phyloP scores from a whole-genome alignment of 208 protist species.

The Trypanosoma avium region DNA sequence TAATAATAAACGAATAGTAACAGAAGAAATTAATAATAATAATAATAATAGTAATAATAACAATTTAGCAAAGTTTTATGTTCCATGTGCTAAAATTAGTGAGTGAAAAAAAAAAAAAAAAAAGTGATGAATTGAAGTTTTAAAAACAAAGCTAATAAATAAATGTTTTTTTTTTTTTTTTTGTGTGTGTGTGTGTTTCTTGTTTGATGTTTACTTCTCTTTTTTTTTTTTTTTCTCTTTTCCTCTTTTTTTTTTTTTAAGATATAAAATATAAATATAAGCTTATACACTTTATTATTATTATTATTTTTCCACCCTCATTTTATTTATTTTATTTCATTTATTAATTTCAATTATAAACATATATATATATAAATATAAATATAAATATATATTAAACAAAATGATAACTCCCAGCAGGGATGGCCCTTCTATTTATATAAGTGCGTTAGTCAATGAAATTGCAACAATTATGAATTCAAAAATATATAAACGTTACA shows the following conservation, averaged over 20 bases:
- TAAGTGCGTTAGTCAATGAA: slow-evolving; percentile 24
- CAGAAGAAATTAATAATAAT: no score
- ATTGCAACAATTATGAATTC: slow-evolving; percentile 45
- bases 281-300: no score
- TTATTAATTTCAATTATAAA: background rate
- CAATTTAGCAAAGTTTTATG: background rate
- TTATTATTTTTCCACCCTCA: no score
- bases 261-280: no score
- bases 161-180: background rate
- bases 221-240: slow-evolving; percentile 5
- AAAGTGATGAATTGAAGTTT: background rate
- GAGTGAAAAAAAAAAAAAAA: background rate
- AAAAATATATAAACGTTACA: slow-evolving; percentile 24
- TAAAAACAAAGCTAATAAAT: background rate
- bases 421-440: slow-evolving; percentile 2
- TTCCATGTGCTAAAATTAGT: background rate
- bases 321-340: background rate
- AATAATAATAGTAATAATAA: background rate
- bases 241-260: slow-evolving; percentile 8
- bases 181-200: background rate
- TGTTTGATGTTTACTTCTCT: background rate
- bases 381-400: no score
- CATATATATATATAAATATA: no score
- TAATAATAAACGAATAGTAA: no score
- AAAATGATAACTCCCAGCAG: background rate